Evolutionary conservation across 192 early-diverging fungal genomes (phyloP), one percentile per base, ranked within the genome.

Genomic region (Coemansia sp.): DNA sequence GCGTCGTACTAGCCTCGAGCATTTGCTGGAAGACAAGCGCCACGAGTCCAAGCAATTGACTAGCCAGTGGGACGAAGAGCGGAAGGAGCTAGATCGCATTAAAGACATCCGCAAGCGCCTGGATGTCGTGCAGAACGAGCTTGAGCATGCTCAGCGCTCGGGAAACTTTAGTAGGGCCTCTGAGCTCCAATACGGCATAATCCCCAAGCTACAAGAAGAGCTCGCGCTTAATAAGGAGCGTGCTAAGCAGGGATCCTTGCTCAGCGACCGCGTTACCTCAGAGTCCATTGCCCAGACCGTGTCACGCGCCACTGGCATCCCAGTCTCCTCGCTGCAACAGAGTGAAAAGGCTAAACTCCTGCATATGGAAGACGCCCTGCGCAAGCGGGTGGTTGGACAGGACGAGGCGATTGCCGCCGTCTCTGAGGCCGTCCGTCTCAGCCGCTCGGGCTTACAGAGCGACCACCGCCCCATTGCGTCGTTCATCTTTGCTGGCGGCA

Each of bases 401-500:
- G 79, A 87, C 54, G 75, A 86, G 37, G 92, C 92, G 8, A 84
- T 93, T 13, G 66, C 73, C 10, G 85, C 90, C 0, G 89, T 93
- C 0, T 73, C 89, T 17, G 88, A 93, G 45, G 91, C 92, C 1
- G 87, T 93, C 29, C 83, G 91, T 6, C 80, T 92, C n/a, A 89
- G 88, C 59, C 85, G 88, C n/a, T 91, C 92, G 27, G 91, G 91
- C 29, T 82, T 93, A 39, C 90, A 91, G 64, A 87, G 86, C 72
- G 88, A 89, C 31, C 85, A 79, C 31, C 83, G 90, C 34, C 91
- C 92, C 6, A 84, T 92, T 53, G 92, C 91, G 14, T 89, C 86
- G 16, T 94, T 94, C 62, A 86, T 94, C 67, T 94, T 94, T 83
- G 81, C 91, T 34, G 92, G 92, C 42, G 91, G 92, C 39, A 94